Base-by-base conservation (phyloP, 2,329 filamentous ascomycete genomes). In the Macrophomina tecta region DNA sequence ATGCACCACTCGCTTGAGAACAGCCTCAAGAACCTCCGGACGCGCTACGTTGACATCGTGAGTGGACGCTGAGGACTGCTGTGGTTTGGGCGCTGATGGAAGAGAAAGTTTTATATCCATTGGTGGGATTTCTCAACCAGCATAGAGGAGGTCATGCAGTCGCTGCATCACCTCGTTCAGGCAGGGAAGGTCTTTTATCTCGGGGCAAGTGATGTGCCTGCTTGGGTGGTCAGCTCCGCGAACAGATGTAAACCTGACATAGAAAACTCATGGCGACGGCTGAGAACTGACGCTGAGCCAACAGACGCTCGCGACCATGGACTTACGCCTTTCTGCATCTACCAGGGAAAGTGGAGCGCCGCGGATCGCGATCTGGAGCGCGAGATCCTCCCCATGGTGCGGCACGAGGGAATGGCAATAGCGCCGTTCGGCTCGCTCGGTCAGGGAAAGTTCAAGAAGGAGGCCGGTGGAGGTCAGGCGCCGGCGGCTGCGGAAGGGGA, bases 301-400 rank as follows among this genome's bases (percentile, higher is more conserved):
- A n/a, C 61, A 77, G 79, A 93, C 73, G 91, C 91, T 6, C 85
- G 89, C 49, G 84, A 87, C 69, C 86, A 92, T 69, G 89, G 89
- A n/a, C 82, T 92, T 34, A 86, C 87, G 1, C 88, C 85, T 46
- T 93, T 93, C 79, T 85, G 82, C 42, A 85, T 91, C 36, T 91
- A 91, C 76, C 88, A 90, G 76, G 90, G 90, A 9, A 80, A 79
- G 11, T 92, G 89, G 88, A 86, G 80, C 28, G 82, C 84, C 18
- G 82, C 80, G 1, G 82, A 86, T 56, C 85, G 90, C 30, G 90
- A 92, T 75, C 86, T 91, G 61, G 89, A 90, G 79, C 83, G 88
- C 30, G 89, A 90, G n/a, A 88, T 90, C 70, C 82, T 91, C 42
- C 88, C 88, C 49, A 91, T 91, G 89, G 82, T 79, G 46, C 81